Conservation (phyloP, 768 basidiomycete species). For the Xerocomellus chrysenteron region DNA sequence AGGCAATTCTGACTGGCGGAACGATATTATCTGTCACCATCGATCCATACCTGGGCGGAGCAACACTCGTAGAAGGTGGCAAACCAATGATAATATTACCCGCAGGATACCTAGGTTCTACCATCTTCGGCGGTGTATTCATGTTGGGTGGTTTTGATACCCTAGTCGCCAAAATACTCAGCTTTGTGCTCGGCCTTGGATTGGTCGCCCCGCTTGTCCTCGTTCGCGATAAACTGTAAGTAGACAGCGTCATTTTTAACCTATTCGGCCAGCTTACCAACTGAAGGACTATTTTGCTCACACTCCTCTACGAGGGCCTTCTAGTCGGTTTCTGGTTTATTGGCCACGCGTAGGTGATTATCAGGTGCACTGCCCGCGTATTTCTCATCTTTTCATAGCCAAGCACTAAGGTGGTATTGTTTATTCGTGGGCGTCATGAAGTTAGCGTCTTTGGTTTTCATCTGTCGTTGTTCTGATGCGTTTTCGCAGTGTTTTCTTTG, state of each 20-base stretch:
- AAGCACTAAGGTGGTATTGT: slow-evolving; percentile 82
- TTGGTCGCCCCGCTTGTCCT: slow-evolving; percentile 82
- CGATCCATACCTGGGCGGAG: slow-evolving; percentile 75
- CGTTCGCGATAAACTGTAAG: slow-evolving; percentile 88
- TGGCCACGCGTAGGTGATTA: slow-evolving; percentile 72
- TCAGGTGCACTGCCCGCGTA: not conserved
- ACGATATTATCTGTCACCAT: slow-evolving; percentile 78
- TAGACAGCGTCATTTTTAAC: slow-evolving; percentile 6
- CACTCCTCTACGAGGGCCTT: slow-evolving; percentile 78
- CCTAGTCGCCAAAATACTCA: slow-evolving; percentile 87
- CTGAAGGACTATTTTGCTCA: slow-evolving; percentile 79
- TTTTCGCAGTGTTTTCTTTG: slow-evolving; percentile 68
- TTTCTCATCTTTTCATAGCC: slow-evolving; percentile 40
- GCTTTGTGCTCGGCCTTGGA: slow-evolving; percentile 86
- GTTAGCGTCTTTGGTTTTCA: slow-evolving; percentile 41
- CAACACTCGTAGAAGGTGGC: slow-evolving; percentile 70
- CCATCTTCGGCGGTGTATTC: slow-evolving; percentile 79
- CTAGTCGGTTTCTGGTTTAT: slow-evolving; percentile 95
- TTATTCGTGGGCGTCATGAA: slow-evolving; percentile 84
- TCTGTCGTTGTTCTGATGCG: slow-evolving; percentile 5
- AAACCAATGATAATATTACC: slow-evolving; percentile 67
- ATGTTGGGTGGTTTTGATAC: slow-evolving; percentile 85
- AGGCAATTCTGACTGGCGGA: slow-evolving; percentile 82
- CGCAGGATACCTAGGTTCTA: slow-evolving; percentile 82
- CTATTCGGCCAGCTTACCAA: slow-evolving; percentile 10